Conservation (phyloP, 208 protist species). For the Crithidia expoeki region DNA sequence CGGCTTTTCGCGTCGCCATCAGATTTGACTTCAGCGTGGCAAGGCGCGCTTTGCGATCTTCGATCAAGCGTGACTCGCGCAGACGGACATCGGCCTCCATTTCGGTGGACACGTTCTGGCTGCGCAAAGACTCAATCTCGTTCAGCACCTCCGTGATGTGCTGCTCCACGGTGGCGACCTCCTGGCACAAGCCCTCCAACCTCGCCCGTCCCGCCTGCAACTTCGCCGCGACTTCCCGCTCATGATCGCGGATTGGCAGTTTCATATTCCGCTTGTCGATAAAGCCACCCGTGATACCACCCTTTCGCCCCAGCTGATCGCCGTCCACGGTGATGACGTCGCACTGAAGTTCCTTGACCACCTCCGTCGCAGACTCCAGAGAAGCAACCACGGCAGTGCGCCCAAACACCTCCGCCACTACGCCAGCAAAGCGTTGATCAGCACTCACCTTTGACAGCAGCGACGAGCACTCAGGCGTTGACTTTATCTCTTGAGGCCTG, state of each 20-base stretch:
- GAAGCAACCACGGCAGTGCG: conserved; percentile 88
- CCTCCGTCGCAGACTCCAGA: conserved; percentile 78
- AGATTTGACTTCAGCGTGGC: conserved; percentile 60
- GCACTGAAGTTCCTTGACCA: conserved; percentile 75
- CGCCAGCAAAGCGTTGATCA: conserved; percentile 74
- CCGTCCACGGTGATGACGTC: conserved; percentile 96
- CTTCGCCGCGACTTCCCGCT: conserved; percentile 41
- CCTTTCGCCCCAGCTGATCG: conserved; percentile 86
- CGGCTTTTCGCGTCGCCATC: conserved; percentile 31
- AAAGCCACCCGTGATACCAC: conserved; percentile 97
- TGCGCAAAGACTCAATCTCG: conserved; percentile 67
- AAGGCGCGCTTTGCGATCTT: conserved; percentile 45
- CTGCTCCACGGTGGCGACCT: conserved; percentile 76
- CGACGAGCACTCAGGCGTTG: conserved; percentile 64
- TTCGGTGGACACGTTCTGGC: conserved; percentile 53
- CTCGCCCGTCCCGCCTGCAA: conserved; percentile 35
- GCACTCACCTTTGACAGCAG: conserved; percentile 84
- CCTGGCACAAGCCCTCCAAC: conserved; percentile 67
- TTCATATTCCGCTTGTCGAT: conserved; percentile 87
- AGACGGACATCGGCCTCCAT: conserved; percentile 46
- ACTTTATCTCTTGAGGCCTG: conserved; percentile 42
- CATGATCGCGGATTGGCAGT: conserved; percentile 58
- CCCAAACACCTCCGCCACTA: conserved; percentile 95
- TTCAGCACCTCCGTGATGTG: conserved; percentile 79
- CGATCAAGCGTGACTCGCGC: conserved; percentile 42